Percentiles rank a stretch among this genome's conserved stretches.
phyloP scores from a whole-genome alignment of 202 grass and related monocot species.

The Cymbopogon flexuosus region DNA sequence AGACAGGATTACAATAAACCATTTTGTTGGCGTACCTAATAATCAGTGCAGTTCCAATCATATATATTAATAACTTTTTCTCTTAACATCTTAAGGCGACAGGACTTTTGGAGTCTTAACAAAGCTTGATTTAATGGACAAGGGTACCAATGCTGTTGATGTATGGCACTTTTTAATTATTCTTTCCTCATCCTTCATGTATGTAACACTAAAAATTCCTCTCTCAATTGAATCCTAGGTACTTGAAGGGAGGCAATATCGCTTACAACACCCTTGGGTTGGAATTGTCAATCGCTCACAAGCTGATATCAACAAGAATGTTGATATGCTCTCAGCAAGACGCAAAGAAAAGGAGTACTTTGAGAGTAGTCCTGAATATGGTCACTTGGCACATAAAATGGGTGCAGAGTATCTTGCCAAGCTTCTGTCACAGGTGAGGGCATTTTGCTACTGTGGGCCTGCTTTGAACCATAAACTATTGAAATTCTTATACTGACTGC shows the following conservation, averaged over 20 bases:
- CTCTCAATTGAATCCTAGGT: constrained; percentile 51
- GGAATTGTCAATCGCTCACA: constrained; percentile 97
- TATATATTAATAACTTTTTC: constrained; percentile 25
- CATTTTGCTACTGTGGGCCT: constrained; percentile 5
- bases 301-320: constrained; percentile 99
- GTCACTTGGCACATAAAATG: constrained; percentile 97
- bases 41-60: constrained; percentile 3
- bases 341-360: constrained; percentile 93
- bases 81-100: constrained; percentile 55
- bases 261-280: constrained; percentile 93
- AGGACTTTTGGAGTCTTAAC: constrained; percentile 96
- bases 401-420: constrained; percentile 96
- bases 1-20: neutral
- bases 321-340: constrained; percentile 89
- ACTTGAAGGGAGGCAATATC: constrained; percentile 95
- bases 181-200: neutral
- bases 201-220: neutral
- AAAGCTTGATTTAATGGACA: constrained; percentile 99
- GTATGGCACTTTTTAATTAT: constrained; percentile 42
- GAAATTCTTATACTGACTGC: constrained; percentile 5
- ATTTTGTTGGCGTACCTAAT: neutral
- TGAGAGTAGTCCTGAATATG: constrained; percentile 89
- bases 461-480: neutral
- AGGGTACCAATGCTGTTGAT: constrained; percentile 97
- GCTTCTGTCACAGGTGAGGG: constrained; percentile 76